phyloP scores from a whole-genome alignment of 225 moss, liverwort and hornwort species.

The Thuidium tamariscinum region DNA sequence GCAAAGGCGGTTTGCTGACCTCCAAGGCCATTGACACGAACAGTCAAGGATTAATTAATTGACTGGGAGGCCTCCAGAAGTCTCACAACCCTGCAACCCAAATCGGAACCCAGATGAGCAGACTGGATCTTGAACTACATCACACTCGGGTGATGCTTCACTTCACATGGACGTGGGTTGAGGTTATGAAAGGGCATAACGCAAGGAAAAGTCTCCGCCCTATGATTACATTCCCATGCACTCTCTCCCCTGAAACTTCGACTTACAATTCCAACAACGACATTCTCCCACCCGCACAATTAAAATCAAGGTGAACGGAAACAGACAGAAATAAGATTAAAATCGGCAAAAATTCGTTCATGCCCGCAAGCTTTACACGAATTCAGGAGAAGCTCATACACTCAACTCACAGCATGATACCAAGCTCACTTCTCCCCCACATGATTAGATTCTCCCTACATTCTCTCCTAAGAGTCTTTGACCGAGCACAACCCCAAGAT shows the following conservation, averaged over 20 bases:
- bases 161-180: too few species aligned
- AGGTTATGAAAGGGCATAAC: too few species aligned
- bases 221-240: too few species aligned
- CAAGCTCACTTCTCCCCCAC: neutral
- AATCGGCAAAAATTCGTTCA: too few species aligned
- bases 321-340: too few species aligned
- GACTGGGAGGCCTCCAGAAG: neutral
- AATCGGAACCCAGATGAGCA: neutral
- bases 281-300: neutral
- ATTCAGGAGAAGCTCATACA: neutral
- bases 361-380: too few species aligned
- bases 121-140: too few species aligned
- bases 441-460: neutral
- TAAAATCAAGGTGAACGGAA: neutral
- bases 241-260: neutral
- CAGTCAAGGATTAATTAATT: neutral
- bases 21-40: constrained; percentile 17
- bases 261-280: neutral
- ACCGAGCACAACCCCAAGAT: neutral
- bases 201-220: too few species aligned
- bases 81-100: neutral
- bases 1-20: constrained; percentile 29
- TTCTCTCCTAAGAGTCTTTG: neutral
- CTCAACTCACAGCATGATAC: neutral
- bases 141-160: too few species aligned